Percentiles rank a stretch among this genome's conserved stretches.
Conservation (phyloP, 2,329 filamentous ascomycete genomes). For the Cercospora sp. region DNA sequence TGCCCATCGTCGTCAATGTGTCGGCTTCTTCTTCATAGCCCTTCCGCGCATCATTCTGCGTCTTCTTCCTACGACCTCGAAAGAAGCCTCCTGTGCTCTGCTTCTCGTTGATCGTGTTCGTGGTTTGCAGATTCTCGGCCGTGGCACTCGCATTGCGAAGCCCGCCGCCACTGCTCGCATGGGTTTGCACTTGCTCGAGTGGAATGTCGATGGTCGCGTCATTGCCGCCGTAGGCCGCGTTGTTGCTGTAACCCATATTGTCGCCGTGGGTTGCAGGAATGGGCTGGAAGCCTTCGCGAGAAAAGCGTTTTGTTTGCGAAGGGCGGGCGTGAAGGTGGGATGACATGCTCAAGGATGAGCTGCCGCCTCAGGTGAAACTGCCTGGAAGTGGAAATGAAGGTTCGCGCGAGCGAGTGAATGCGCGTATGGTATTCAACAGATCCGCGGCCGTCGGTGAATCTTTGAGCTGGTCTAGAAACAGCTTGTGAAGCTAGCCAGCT, state of each 20-base stretch:
- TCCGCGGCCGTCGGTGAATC: not conserved
- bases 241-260: constrained; percentile 41
- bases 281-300: constrained; percentile 34
- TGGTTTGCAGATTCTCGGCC: constrained; percentile 34
- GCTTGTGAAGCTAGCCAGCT: not conserved
- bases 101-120: constrained; percentile 38
- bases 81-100: constrained; percentile 41
- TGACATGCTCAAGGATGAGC: constrained; percentile 19
- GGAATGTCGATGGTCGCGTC: constrained; percentile 64
- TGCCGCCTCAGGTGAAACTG: not conserved
- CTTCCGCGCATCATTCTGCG: constrained; percentile 35
- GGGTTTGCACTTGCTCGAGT: constrained; percentile 56
- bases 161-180: constrained; percentile 45
- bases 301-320: constrained; percentile 31
- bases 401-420: constrained; percentile 4
- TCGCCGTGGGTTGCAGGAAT: constrained; percentile 26
- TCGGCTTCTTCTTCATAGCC: constrained; percentile 53
- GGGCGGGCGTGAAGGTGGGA: constrained; percentile 23
- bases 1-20: constrained; percentile 59
- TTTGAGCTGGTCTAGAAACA: not conserved
- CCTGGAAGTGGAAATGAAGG: not conserved
- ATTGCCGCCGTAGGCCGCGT: constrained; percentile 56
- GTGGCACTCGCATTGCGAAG: constrained; percentile 42
- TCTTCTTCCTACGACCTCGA: constrained; percentile 39
- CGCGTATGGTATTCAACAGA: not conserved